Conservation (phyloP, 208 protist genomes). For the Phytomonas sp. region DNA sequence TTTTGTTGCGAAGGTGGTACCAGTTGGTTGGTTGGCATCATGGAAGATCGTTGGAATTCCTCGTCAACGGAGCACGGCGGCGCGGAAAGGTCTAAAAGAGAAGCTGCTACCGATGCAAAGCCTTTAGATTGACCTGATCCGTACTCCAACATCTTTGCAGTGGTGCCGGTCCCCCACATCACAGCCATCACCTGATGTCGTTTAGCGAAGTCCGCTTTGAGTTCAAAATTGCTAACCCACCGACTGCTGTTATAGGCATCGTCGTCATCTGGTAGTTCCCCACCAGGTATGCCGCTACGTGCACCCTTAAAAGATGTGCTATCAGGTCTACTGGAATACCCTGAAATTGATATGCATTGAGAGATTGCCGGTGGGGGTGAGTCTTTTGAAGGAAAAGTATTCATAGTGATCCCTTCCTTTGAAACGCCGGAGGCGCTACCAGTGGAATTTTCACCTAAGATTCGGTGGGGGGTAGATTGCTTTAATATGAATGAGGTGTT, state of each 20-base stretch:
- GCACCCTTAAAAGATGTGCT: neutral
- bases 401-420: neutral
- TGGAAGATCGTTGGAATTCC: neutral
- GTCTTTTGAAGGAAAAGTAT: neutral
- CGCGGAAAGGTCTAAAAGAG: neutral
- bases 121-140: neutral
- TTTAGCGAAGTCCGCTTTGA: neutral
- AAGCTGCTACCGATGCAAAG: neutral
- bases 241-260: neutral
- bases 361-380: neutral
- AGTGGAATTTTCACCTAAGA: neutral
- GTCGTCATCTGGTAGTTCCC: neutral
- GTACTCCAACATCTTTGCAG: neutral
- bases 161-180: neutral
- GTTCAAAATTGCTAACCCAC: neutral
- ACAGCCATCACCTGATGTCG: neutral
- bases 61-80: neutral
- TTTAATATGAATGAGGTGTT: neutral
- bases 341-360: neutral
- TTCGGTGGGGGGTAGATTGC: neutral
- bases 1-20: neutral
- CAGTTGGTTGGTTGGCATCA: neutral
- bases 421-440: neutral
- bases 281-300: neutral
- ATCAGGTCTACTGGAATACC: neutral